Conservation (phyloP, 345 rosid species). For the Salix koriyanagi region DNA sequence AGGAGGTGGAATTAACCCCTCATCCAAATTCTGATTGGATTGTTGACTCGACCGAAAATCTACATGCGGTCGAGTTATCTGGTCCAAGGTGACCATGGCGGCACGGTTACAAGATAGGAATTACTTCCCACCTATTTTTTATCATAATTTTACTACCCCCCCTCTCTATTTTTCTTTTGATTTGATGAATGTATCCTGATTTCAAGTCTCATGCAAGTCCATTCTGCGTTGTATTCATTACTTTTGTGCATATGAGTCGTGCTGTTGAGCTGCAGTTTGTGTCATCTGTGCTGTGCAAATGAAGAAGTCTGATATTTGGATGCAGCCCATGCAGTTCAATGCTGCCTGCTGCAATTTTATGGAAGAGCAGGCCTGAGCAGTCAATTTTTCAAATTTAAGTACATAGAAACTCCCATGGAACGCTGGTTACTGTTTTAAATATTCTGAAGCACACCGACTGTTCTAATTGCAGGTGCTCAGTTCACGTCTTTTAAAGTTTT, state of each 20-base stretch:
- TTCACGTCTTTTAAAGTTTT: no score
- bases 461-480: no score
- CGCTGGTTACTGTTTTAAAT: no score
- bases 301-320: neutral
- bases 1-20: conserved; percentile 70
- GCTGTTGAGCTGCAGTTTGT: conserved; percentile 35
- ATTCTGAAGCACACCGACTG: neutral
- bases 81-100: conserved; percentile 72
- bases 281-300: conserved; percentile 1
- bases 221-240: conserved; percentile 46
- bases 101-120: conserved; percentile 30
- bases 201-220: conserved; percentile 29
- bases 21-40: conserved; percentile 84
- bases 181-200: conserved; percentile 28
- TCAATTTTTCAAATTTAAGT: neutral
- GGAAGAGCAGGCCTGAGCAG: neutral
- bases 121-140: conserved; percentile 19
- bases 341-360: neutral
- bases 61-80: conserved; percentile 88
- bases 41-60: conserved; percentile 81
- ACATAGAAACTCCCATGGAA: neutral
- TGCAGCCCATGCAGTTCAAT: neutral
- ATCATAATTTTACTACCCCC: neutral
- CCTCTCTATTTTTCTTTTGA: neutral
- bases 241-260: conserved; percentile 49